Percentiles rank a stretch among this genome's conserved stretches.
Conservation (phyloP, 2,329 filamentous ascomycete species). For the Aspergillus floridensis region DNA sequence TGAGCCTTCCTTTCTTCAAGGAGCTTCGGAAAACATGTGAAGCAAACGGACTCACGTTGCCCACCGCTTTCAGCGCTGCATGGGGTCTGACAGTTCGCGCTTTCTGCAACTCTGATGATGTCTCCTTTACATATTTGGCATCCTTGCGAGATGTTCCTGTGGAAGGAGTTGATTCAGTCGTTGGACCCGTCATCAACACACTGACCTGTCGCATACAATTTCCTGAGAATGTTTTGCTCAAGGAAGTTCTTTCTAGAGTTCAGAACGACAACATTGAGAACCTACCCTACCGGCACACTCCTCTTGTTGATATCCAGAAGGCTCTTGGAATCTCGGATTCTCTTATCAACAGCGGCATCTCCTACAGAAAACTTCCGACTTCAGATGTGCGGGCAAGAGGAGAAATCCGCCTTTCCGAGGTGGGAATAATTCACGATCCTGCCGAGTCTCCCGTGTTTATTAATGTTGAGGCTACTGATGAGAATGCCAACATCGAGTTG, state of each 20-base stretch:
- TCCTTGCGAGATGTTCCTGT: conserved; percentile 43
- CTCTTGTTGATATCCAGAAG: conserved; percentile 49
- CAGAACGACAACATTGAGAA: conserved; percentile 50
- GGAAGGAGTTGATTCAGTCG: conserved; percentile 40
- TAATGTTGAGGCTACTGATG: conserved; percentile 49
- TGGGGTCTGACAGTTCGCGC: conserved; percentile 66
- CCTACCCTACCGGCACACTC: conserved; percentile 44
- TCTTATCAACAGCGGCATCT: conserved; percentile 51
- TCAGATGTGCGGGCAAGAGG: conserved; percentile 18
- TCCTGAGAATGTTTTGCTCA: conserved; percentile 30
- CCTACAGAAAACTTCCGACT: conserved; percentile 45
- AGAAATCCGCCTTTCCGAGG: conserved; percentile 40
- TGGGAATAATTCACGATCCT: conserved; percentile 45
- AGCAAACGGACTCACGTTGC: conserved; percentile 46
- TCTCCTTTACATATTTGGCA: conserved; percentile 51
- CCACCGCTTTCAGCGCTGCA: conserved; percentile 63
- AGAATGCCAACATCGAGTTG: conserved; percentile 35
- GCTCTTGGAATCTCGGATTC: conserved; percentile 38
- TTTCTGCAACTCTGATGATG: conserved; percentile 67
- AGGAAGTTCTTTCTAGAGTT: conserved; percentile 40
- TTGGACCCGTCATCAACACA: conserved; percentile 50
- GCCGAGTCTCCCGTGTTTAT: conserved; percentile 50
- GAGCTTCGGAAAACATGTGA: conserved; percentile 43
- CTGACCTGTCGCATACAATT: conserved; percentile 46
- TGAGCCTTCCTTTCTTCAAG: conserved; percentile 29